A percentile compares a stretch with the other conserved stretches of the same genome.
Evolutionary conservation across 2,329 filamentous ascomycete genomes (phyloP).

Genomic region (Penicillium sp.): DNA sequence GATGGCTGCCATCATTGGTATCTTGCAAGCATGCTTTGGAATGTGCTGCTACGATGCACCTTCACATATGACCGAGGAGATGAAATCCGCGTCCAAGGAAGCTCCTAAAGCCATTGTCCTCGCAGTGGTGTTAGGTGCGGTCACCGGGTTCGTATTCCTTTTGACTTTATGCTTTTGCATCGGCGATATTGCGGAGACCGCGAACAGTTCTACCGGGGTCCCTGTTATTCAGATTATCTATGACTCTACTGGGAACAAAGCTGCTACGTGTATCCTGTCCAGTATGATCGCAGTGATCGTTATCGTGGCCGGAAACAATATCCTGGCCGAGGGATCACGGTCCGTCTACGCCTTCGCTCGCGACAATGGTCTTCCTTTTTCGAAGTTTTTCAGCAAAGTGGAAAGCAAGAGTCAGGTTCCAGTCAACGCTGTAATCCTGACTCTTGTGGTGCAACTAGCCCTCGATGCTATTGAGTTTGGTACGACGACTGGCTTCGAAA

Average conservation of each 20-base stretch:
- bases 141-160: constrained; percentile 55
- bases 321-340: constrained; percentile 54
- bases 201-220: constrained; percentile 52
- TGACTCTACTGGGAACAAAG: constrained; percentile 53
- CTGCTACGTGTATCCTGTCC: constrained; percentile 50
- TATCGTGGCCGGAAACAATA: constrained; percentile 50
- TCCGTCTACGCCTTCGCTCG: constrained; percentile 53
- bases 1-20: constrained; percentile 58
- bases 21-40: constrained; percentile 59
- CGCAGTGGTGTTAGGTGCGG: constrained; percentile 49
- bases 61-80: constrained; percentile 61
- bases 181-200: constrained; percentile 53
- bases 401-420: constrained; percentile 53
- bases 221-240: constrained; percentile 60
- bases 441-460: constrained; percentile 54
- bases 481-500: constrained; percentile 59
- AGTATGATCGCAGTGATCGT: constrained; percentile 56
- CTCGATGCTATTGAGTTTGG: constrained; percentile 62
- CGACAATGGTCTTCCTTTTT: constrained; percentile 60
- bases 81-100: constrained; percentile 55
- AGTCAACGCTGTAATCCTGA: constrained; percentile 54
- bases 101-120: constrained; percentile 54
- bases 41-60: constrained; percentile 58
- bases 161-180: constrained; percentile 58
- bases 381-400: constrained; percentile 50